phyloP scores from a whole-genome alignment of 192 early-diverging fungal genomes.

The Chytriomyces confervae region DNA sequence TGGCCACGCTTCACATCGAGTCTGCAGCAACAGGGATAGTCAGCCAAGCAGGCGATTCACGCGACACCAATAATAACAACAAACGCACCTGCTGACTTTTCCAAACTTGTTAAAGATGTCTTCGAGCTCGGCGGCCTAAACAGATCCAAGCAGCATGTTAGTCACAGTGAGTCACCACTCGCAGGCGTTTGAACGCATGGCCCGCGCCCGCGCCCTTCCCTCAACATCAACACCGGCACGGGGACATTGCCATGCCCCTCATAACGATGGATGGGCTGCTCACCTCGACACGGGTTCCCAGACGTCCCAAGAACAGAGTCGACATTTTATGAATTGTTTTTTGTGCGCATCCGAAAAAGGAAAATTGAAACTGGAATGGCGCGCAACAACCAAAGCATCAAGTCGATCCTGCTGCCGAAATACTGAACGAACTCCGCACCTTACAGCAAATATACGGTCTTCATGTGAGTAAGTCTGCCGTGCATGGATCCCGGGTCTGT shows the following conservation, averaged over 20 bases:
- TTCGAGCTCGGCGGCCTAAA: slow-evolving; percentile 48
- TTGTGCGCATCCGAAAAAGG: background rate
- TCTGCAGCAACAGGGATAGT: slow-evolving; percentile 14
- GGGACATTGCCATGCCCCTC: too few species aligned
- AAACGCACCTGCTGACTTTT: slow-evolving; percentile 43
- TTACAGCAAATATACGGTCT: too few species aligned
- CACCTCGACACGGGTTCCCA: slow-evolving; percentile 33
- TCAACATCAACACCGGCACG: too few species aligned
- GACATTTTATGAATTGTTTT: slow-evolving; percentile 21
- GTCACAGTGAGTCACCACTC: too few species aligned
- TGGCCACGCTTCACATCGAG: slow-evolving; percentile 49
- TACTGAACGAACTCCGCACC: background rate
- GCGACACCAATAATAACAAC: slow-evolving; percentile 16
- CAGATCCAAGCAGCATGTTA: too few species aligned
- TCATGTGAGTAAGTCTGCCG: too few species aligned
- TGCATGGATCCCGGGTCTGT: too few species aligned
- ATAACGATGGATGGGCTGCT: background rate
- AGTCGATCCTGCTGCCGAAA: too few species aligned
- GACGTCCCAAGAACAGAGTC: slow-evolving; percentile 24
- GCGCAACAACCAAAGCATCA: background rate
- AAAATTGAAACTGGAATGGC: background rate
- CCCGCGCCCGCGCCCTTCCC: too few species aligned
- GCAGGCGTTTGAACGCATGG: too few species aligned
- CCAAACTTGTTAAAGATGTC: slow-evolving; percentile 59
- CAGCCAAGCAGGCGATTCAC: background rate